These are phyloP conservation scores for Bondarzewia mesenterica DNA, from an alignment of 1,284 basidiomycete species.

Conservation along the genomic window DNA sequence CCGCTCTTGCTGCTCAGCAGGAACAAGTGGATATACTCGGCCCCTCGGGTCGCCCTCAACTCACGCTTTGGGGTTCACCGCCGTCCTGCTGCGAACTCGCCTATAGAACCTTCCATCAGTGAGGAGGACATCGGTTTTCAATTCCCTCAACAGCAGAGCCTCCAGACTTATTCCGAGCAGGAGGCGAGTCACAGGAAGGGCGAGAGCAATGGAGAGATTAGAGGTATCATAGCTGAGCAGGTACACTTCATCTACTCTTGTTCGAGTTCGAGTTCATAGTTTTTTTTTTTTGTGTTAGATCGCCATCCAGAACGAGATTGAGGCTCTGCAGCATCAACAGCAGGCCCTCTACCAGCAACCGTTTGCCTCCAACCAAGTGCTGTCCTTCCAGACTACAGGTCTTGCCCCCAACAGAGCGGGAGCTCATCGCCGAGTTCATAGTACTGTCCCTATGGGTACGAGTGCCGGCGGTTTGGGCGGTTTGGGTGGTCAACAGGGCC, in stretches of 20 bases:
- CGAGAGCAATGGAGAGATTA: slow-evolving; percentile 66
- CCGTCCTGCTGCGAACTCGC: slow-evolving; percentile 31
- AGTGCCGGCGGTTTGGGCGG: slow-evolving; percentile 33
- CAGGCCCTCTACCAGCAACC: slow-evolving; percentile 84
- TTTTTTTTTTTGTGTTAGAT: slow-evolving; percentile 48
- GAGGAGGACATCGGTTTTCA: slow-evolving; percentile 77
- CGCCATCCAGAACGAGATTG: slow-evolving; percentile 85
- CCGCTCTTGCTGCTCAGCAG: slow-evolving; percentile 69
- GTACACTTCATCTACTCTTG: slow-evolving; percentile 30
- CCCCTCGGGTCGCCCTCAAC: slow-evolving; percentile 80
- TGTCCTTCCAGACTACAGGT: slow-evolving; percentile 64
- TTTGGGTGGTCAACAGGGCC: slow-evolving; percentile 33
- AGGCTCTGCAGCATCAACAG: slow-evolving; percentile 85
- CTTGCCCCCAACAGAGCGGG: slow-evolving; percentile 53
- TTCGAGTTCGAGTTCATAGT: slow-evolving; percentile 1
- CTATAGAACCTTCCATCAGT: slow-evolving; percentile 64
- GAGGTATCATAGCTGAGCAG: slow-evolving; percentile 86
- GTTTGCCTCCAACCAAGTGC: slow-evolving; percentile 66
- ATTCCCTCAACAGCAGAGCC: slow-evolving; percentile 67
- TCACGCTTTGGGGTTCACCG: slow-evolving; percentile 82
- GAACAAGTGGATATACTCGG: slow-evolving; percentile 49
- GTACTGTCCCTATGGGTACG: slow-evolving; percentile 64
- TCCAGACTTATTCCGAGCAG: slow-evolving; percentile 27
- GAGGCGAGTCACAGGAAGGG: slow-evolving; percentile 45
- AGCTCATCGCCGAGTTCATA: slow-evolving; percentile 85